Conservation (phyloP, 768 basidiomycete species). For the Tylopilus cervinicoccineus region DNA sequence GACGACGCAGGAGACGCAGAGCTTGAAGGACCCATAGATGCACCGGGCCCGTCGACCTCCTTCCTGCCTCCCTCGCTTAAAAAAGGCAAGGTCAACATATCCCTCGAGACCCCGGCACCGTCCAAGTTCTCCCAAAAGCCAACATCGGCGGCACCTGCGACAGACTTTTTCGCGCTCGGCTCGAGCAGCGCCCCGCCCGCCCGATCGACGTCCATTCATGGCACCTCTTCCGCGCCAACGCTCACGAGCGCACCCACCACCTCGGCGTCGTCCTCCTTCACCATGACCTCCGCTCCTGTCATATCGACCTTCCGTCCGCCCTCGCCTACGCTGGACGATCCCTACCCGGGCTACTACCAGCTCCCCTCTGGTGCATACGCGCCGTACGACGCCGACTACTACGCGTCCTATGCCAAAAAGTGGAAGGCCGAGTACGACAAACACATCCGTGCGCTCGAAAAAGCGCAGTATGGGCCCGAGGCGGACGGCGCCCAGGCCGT, state of each 20-base stretch:
- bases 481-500: slow-evolving; percentile 50
- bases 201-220: slow-evolving; percentile 3
- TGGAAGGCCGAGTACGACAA: slow-evolving; percentile 73
- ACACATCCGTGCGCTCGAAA: slow-evolving; percentile 70
- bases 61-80: slow-evolving; percentile 58
- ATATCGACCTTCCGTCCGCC: slow-evolving; percentile 68
- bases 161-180: slow-evolving; percentile 73
- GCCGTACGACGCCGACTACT: slow-evolving; percentile 68
- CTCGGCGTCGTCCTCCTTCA: slow-evolving; percentile 61
- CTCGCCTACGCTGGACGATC: slow-evolving; percentile 68
- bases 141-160: slow-evolving; percentile 33
- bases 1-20: slow-evolving; percentile 9
- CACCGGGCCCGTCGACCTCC: slow-evolving; percentile 32
- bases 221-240: slow-evolving; percentile 1
- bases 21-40: not conserved
- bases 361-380: slow-evolving; percentile 79
- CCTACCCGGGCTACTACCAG: slow-evolving; percentile 85
- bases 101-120: slow-evolving; percentile 38
- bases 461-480: slow-evolving; percentile 53
- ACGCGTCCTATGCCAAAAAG: slow-evolving; percentile 59
- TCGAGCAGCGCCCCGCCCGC: slow-evolving; percentile 4
- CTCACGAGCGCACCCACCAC: slow-evolving; percentile 51
- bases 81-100: slow-evolving; percentile 58
- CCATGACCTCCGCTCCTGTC: slow-evolving; percentile 63
- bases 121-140: slow-evolving; percentile 13